Evolutionary conservation across 1,139 yeast genomes (phyloP).

Genomic region (Candida sp.): DNA sequence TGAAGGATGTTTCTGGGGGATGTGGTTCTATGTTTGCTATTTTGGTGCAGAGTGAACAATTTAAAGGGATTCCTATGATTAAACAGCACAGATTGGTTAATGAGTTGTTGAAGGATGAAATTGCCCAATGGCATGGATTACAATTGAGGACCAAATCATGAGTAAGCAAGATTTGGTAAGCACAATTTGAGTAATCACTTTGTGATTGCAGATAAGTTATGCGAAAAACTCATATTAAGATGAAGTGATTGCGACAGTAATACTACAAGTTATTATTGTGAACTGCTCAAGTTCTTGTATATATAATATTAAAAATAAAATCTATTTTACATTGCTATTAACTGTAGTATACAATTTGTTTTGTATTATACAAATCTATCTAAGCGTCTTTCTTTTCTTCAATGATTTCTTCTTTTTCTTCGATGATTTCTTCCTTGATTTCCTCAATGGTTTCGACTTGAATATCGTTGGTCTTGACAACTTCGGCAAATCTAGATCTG

Average conservation of each 20-base stretch:
- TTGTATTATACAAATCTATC: neutral
- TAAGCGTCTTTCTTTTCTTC: conserved; percentile 30
- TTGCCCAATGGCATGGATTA: conserved; percentile 91
- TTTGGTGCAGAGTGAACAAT: conserved; percentile 64
- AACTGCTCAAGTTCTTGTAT: neutral
- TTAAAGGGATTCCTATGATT: conserved; percentile 78
- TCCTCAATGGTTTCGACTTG: conserved; percentile 71
- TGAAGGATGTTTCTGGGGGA: conserved; percentile 85
- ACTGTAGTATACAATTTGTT: neutral
- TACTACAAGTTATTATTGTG: too few species aligned
- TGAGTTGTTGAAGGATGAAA: conserved; percentile 77
- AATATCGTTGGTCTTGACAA: conserved; percentile 46
- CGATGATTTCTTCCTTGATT: conserved; percentile 63
- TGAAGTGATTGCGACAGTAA: too few species aligned
- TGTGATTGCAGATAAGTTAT: too few species aligned
- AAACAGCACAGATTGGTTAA: conserved; percentile 93
- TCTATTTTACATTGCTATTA: neutral
- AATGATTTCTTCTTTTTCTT: conserved; percentile 78
- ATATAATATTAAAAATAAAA: neutral
- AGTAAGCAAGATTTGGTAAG: too few species aligned
- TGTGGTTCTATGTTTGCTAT: conserved; percentile 99
- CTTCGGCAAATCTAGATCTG: conserved; percentile 58
- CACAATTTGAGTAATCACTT: neutral
- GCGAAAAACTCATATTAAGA: too few species aligned
- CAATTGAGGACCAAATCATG: conserved; percentile 66